Evolutionary conservation across 768 basidiomycete genomes (phyloP).

Genomic region (Phylloporus arenicola): DNA sequence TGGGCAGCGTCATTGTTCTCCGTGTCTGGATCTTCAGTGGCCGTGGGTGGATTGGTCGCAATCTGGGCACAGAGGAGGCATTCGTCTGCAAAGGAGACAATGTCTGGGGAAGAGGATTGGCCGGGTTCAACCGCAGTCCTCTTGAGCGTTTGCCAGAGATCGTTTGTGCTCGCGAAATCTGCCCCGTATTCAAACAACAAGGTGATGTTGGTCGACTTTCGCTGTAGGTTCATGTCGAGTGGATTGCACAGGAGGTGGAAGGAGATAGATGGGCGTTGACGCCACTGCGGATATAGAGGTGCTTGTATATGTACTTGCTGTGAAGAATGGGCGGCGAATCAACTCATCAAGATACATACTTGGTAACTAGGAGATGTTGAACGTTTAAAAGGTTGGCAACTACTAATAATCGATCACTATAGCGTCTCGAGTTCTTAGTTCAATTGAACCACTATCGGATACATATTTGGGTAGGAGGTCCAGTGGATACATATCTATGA

Average conservation of each 20-base stretch:
- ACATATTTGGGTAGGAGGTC: no score
- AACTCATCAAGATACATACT: neutral
- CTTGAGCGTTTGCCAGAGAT: slow-evolving; percentile 22
- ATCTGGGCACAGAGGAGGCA: slow-evolving; percentile 28
- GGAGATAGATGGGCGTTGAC: slow-evolving; percentile 1
- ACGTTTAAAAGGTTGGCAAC: no score
- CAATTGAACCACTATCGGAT: no score
- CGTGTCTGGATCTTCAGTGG: no score
- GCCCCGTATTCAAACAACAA: slow-evolving; percentile 3
- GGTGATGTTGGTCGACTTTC: slow-evolving; percentile 13
- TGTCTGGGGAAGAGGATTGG: slow-evolving; percentile 20
- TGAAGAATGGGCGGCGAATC: slow-evolving; percentile 1
- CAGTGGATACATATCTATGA: no score
- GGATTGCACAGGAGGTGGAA: neutral
- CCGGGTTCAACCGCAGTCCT: slow-evolving; percentile 24
- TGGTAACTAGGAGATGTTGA: no score
- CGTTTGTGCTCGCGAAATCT: neutral
- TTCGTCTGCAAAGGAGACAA: slow-evolving; percentile 25
- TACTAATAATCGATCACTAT: no score
- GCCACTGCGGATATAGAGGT: slow-evolving; percentile 10
- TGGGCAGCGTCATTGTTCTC: neutral
- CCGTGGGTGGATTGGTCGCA: neutral
- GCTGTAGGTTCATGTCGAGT: slow-evolving; percentile 4
- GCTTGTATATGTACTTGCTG: slow-evolving; percentile 13
- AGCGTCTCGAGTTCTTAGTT: no score